Conservation (phyloP, 176 grass and related monocot species). For the Triticum dicoccoides region DNA sequence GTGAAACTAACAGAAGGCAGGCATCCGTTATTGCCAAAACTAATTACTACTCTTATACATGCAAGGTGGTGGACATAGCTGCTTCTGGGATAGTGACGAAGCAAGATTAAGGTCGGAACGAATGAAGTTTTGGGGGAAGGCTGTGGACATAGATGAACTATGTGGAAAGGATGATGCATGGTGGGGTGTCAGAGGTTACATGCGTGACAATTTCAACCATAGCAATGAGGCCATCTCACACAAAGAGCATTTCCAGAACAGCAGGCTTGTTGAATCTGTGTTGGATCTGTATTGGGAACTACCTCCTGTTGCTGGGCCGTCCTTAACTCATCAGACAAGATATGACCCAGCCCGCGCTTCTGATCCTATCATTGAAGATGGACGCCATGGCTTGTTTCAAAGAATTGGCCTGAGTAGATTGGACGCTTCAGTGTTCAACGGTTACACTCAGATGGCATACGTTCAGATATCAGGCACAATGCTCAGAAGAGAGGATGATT, state of each 20-base stretch:
- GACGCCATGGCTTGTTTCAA: constrained; percentile 63
- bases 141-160: constrained; percentile 67
- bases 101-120: constrained; percentile 71
- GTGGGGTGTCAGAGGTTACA: constrained; percentile 87
- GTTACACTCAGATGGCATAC: constrained; percentile 93
- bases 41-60: too few species aligned
- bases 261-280: constrained; percentile 69
- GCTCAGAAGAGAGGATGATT: constrained; percentile 3
- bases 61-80: constrained; percentile 58
- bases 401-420: constrained; percentile 62
- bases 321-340: constrained; percentile 87
- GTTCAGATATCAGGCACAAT: constrained; percentile 57
- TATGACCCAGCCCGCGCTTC: constrained; percentile 72
- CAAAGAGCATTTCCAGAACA: constrained; percentile 83
- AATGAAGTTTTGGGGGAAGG: constrained; percentile 72
- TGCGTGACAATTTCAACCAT: constrained; percentile 86
- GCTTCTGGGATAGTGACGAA: constrained; percentile 85
- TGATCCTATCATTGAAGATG: constrained; percentile 85
- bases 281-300: constrained; percentile 91
- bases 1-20: too few species aligned
- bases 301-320: constrained; percentile 82
- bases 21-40: too few species aligned
- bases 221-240: constrained; percentile 62
- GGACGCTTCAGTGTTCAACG: constrained; percentile 74
- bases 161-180: constrained; percentile 73